phyloP scores from a whole-genome alignment of 768 basidiomycete genomes.

The Agaricus sinodeliciosus region DNA sequence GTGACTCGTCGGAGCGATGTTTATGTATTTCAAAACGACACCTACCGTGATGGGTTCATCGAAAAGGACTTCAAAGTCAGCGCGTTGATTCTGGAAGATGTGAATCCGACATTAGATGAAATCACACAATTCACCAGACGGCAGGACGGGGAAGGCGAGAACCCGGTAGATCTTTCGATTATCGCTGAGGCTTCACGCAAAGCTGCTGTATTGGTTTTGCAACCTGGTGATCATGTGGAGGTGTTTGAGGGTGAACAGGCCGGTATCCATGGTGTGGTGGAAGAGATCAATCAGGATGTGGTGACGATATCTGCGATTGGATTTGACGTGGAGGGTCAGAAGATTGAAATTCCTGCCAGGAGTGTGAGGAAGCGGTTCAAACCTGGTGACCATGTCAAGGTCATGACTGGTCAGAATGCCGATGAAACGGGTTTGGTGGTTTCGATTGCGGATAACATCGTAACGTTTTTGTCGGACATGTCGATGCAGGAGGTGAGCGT shows the following conservation, averaged over 20 bases:
- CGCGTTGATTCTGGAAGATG: slow-evolving; percentile 74
- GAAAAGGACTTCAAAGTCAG: slow-evolving; percentile 92
- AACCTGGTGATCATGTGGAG: slow-evolving; percentile 96
- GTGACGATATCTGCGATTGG: slow-evolving; percentile 79
- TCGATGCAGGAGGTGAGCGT: slow-evolving; percentile 81
- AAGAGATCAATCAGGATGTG: slow-evolving; percentile 81
- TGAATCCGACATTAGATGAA: slow-evolving; percentile 94
- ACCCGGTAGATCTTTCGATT: slow-evolving; percentile 77
- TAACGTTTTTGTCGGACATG: slow-evolving; percentile 97
- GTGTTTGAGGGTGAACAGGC: slow-evolving; percentile 96
- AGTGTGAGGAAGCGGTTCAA: slow-evolving; percentile 94
- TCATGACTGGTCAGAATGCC: slow-evolving; percentile 90
- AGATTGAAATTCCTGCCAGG: slow-evolving; percentile 78
- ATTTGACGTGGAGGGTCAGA: slow-evolving; percentile 80
- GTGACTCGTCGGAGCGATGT: slow-evolving; percentile 69
- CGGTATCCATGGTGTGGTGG: slow-evolving; percentile 88
- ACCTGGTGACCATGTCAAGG: slow-evolving; percentile 97
- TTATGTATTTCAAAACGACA: slow-evolving; percentile 88
- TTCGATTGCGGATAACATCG: slow-evolving; percentile 81
- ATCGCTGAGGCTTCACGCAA: slow-evolving; percentile 91
- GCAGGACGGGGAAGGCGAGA: slow-evolving; percentile 64
- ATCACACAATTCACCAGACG: slow-evolving; percentile 84
- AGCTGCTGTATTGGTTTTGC: slow-evolving; percentile 88
- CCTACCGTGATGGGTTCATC: slow-evolving; percentile 90
- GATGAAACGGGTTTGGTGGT: slow-evolving; percentile 97